Evolutionary conservation across 345 rosid species (phyloP).

Genomic region (Brassica napus): Da-Ae NC_063434.1:27689501-27690000

Average conservation of each 20-base stretch:
- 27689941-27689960: conserved; percentile 73
- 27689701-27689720: conserved; percentile 7
- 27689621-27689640: conserved; percentile 12
- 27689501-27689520: conserved; percentile 39
- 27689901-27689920: conserved; percentile 92
- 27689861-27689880: conserved; percentile 66
- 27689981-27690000: conserved; percentile 58
- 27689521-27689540: conserved; percentile 21
- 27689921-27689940: conserved; percentile 94
- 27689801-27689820: conserved; percentile 7
- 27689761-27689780: background rate
- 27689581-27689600: conserved; percentile 12
- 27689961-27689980: conserved; percentile 49
- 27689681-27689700: conserved; percentile 18
- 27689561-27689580: background rate
- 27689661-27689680: conserved; percentile 17
- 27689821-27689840: background rate
- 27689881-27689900: conserved; percentile 98
- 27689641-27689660: conserved; percentile 19
- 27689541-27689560: background rate
- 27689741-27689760: background rate
- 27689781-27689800: background rate
- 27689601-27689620: conserved; percentile 11
- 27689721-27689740: conserved; percentile 10
- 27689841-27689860: conserved; percentile 22